Percentiles rank a stretch among this genome's conserved stretches.
Conservation (phyloP, 805 yeast genomes). For the Wickerhamiella hasegawae region DNA sequence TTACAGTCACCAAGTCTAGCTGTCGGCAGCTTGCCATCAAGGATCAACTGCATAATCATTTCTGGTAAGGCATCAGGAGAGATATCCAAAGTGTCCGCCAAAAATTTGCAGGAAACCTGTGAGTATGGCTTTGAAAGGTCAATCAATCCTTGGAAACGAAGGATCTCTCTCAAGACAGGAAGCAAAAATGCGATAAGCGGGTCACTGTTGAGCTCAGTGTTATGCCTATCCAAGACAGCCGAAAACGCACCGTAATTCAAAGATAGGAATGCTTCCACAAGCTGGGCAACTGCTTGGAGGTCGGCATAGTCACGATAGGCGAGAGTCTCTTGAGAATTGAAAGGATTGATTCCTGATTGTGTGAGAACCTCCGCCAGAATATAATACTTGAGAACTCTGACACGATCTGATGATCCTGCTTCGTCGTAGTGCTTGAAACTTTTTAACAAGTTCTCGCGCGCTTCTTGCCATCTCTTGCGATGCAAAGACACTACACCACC, state of each 20-base stretch:
- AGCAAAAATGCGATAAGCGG: conserved; percentile 1
- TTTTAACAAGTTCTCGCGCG: conserved; percentile 38
- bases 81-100: conserved; percentile 15
- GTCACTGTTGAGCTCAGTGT: not conserved
- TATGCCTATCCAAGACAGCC: conserved; percentile 11
- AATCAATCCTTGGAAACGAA: conserved; percentile 18
- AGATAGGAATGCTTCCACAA: conserved; percentile 22
- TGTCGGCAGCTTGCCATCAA: conserved; percentile 16
- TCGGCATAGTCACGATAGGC: conserved; percentile 28
- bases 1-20: conserved; percentile 18
- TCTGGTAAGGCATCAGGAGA: conserved; percentile 10
- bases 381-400: conserved; percentile 41
- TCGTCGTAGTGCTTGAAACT: conserved; percentile 47
- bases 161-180: conserved; percentile 10
- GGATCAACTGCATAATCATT: conserved; percentile 15
- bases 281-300: conserved; percentile 16
- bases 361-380: conserved; percentile 43
- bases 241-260: conserved; percentile 8
- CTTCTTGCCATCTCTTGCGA: conserved; percentile 35
- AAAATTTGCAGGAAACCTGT: conserved; percentile 14
- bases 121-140: conserved; percentile 20
- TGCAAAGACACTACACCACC: conserved; percentile 56
- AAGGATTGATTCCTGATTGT: conserved; percentile 48
- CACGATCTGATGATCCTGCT: conserved; percentile 46
- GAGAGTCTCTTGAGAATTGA: conserved; percentile 56